Base-by-base conservation (phyloP, 2,329 filamentous ascomycete genomes). In the Ascochyta koolunga region DNA sequence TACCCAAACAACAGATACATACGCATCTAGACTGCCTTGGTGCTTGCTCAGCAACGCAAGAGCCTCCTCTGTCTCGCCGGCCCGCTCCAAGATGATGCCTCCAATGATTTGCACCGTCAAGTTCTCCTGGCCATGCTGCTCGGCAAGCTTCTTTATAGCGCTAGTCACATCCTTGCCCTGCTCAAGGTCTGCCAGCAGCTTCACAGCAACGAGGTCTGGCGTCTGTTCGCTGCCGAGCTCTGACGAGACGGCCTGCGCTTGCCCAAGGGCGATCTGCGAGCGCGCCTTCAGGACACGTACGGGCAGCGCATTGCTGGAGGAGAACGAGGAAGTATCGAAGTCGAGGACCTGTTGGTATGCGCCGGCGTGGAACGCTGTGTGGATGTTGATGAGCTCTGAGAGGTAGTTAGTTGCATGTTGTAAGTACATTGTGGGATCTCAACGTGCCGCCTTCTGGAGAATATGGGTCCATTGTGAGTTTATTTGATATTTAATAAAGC, bases 331-430 rank as follows among this genome's bases (percentile, higher is more conserved):
- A 37, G 87, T 89, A 76, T 96, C 89, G 78, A 92, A 96, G 79
- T 95, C 89, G 76, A 96, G 77, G 60, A 96, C 93, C 71, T 88
- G 83, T 71, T 90, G 84, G 82, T 91, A 96, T 81, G 96, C 93
- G 72, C 90, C 92, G 76, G 86, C 83, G 76, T 86, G 81, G 78
- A 86, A 87, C 72, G 84, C 83, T 68, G 82, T 86, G 78, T 86
- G 83, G 71, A 87, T 84, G 79, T 86, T 87, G 70, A 87, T 81
- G 67, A 88, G 84, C 76, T 88, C 85, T 86, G 68, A 49, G 10
- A 19, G 22, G 43, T 22, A 25, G 50, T 66, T 61, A 69, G 62
- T 59, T 38, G 49, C 47, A 48, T 22, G 18, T 25, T 7, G 19
- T 32, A 31, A 13, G 16, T 37, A 22, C 37, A 24, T 29, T 27